Evolutionary conservation across 495 filamentous ascomycete genomes (phyloP), one percentile per base, ranked within the genome.

Genomic region (Aspergillus egyptiacus): DNA sequence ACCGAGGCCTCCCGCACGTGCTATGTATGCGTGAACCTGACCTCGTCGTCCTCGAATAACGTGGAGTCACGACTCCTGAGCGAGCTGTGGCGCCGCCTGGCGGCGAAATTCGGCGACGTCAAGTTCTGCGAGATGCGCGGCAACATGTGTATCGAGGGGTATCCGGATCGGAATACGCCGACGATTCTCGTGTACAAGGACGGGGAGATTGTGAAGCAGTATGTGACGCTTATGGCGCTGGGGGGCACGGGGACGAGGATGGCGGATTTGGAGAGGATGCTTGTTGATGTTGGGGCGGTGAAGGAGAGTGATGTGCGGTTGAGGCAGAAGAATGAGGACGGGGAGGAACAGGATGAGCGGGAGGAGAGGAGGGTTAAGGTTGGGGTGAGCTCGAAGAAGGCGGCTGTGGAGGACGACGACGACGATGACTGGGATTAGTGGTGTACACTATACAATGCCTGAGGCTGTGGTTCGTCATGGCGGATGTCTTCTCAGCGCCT

Each of bases 41-140:
- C 85, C 8, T 88, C 88, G 7, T 79, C 84, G 3, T 65, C 79
- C 15, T 78, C 84, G 32, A 85, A 77, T 47, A 96, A 96, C 60
- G 74, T 82, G 27, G 89, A 96, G 68, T 94, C 89, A 2, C 78
- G 85, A 25, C 67, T 94, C 2, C 62, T 96, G 55, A 83, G 84
- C 11, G 82, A 93, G 58, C 71, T 96, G n/a, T 99, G 93, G 91
- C 74, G 85, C 17, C 78, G 86, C 59, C 70, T 90, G 50, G 93
- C 93, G 13, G 66, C 64, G 46, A 87, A 88, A 59, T 97, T 84
- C 59, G 88, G 88, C 23, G 90, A 99, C 49, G 67, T 97, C 61
- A 99, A 99, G 68, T 99, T 99, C 71, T 96, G 91, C 63, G 89
- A 99, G 68, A 97, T 99, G 36, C 76, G 82, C 55, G 93, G 81